phyloP scores from a whole-genome alignment of 2,329 filamentous ascomycete species.

The Xylaria sp. region DNA sequence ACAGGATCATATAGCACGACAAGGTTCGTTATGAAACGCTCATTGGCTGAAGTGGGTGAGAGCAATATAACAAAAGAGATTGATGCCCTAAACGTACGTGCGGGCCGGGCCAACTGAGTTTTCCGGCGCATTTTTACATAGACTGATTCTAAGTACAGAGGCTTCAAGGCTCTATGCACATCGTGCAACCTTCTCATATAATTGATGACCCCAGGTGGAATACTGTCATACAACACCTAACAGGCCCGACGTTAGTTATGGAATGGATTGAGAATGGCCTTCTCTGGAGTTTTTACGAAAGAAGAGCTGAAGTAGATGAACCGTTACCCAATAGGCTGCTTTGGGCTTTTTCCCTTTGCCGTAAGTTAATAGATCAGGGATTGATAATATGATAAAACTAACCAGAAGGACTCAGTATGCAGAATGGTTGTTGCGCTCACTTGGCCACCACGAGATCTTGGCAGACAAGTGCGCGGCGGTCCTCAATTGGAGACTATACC shows the following conservation, averaged over 20 bases:
- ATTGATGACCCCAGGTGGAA: constrained; percentile 5
- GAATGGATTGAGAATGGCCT: constrained; percentile 34
- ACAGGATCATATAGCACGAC: background rate
- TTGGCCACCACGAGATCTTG: constrained; percentile 25
- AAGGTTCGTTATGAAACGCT: constrained; percentile 31
- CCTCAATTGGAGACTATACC: constrained; percentile 23
- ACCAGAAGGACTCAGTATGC: constrained; percentile 24
- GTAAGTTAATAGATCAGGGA: constrained; percentile 7
- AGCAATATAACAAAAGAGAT: constrained; percentile 20
- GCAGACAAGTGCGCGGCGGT: background rate
- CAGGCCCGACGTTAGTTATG: constrained; percentile 24
- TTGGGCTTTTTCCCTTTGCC: constrained; percentile 34
- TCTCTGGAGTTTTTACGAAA: constrained; percentile 23
- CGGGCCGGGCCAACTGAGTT: background rate
- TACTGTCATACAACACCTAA: background rate
- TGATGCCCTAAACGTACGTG: constrained; percentile 23
- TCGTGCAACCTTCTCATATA: constrained; percentile 25
- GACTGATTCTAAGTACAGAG: constrained; percentile 10
- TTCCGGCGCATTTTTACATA: background rate
- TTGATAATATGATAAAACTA: background rate
- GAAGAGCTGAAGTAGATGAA: constrained; percentile 12
- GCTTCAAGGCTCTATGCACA: constrained; percentile 29
- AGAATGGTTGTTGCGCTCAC: constrained; percentile 31
- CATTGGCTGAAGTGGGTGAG: constrained; percentile 9
- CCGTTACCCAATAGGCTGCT: constrained; percentile 35